A percentile compares a stretch with the other conserved stretches of the same genome.
These are phyloP conservation scores for Suillus occidentalis DNA, from an alignment of 768 basidiomycete genomes.

Conservation along the genomic window DNA sequence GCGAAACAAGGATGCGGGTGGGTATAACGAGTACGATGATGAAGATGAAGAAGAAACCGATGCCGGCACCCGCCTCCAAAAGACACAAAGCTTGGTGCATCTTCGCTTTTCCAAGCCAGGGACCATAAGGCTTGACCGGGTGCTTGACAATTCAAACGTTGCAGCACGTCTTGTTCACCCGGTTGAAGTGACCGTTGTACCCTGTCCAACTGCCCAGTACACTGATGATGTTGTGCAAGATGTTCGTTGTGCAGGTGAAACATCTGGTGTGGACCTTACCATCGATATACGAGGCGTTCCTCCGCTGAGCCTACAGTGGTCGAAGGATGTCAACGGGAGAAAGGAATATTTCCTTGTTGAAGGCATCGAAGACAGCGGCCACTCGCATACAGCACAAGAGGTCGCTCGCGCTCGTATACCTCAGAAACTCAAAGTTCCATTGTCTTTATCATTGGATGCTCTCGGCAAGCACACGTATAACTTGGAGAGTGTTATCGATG, in stretches of 20 bases:
- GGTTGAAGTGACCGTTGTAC: slow-evolving; percentile 68
- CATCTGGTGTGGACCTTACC: slow-evolving; percentile 52
- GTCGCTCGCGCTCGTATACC: slow-evolving; percentile 36
- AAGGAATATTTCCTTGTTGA: slow-evolving; percentile 78
- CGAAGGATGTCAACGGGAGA: slow-evolving; percentile 62
- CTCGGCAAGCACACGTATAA: slow-evolving; percentile 71
- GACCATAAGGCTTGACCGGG: slow-evolving; percentile 68
- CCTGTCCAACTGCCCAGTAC: slow-evolving; percentile 81
- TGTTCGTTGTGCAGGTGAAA: slow-evolving; percentile 69
- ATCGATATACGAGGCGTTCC: slow-evolving; percentile 75
- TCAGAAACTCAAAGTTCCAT: slow-evolving; percentile 65
- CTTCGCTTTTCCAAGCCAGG: slow-evolving; percentile 76
- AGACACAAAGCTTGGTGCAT: slow-evolving; percentile 72
- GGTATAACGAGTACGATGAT: slow-evolving; percentile 73
- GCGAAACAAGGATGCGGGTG: slow-evolving; percentile 40
- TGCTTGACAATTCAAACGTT: slow-evolving; percentile 66
- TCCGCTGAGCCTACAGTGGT: slow-evolving; percentile 77
- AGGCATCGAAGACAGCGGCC: slow-evolving; percentile 69
- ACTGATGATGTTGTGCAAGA: slow-evolving; percentile 41
- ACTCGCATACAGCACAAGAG: slow-evolving; percentile 30
- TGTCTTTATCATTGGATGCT: slow-evolving; percentile 60
- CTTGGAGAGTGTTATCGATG: slow-evolving; percentile 82
- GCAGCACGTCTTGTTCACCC: slow-evolving; percentile 72
- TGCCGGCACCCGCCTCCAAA: slow-evolving; percentile 55
- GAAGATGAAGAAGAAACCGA: slow-evolving; percentile 43